Evolutionary conservation across 805 yeast species (phyloP), one percentile per base, ranked within the genome.

Genomic region (Osmozyma mogii): DNA sequence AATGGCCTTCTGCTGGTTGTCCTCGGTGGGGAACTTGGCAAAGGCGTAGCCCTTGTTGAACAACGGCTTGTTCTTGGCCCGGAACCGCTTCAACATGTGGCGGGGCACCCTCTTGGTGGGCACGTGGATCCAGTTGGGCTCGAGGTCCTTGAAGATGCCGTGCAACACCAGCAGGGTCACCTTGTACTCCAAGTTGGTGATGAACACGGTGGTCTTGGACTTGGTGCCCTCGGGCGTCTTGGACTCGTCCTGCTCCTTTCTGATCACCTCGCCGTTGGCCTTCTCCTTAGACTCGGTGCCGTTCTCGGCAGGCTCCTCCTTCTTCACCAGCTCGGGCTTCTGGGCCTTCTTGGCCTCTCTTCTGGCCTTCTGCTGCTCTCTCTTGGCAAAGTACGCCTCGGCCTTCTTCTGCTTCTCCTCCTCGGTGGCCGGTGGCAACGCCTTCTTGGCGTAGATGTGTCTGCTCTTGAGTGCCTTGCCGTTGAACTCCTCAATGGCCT

Each of bases 1-100:
- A 36, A 84, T 72, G n/a, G 94, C 95, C 50, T 65, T 60, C 46
- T 69, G 57, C 47, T 84, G 94, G 25, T 67, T 65, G 28, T 71
- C 81, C 41, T 76, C 73, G 35, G 67, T 58, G 28, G 72, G 64
- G 41, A 78, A 75, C 40, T 70, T 70, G 39, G 76, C 72, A 48
- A 79, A 73, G 4, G 80, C 83, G 52, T 72, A 73, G 24, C 87
- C 87, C 47, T 71, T 72, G 45, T 72, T 73, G 45, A 58, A 67
- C 32, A 72, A 56, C 12, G 41, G 38, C 23, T 23, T 34, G 37
- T 56, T 56, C 37, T 67, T 61, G 27, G 72, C 70, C 34, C 59
- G 56, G 21, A 57, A 64, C 44, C 61, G 62, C 45, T 60, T 58
- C 37, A 65, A 55, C 15, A 72, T 44, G 30, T 52, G 54, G 28